These are phyloP conservation scores for Sicyos baderoa DNA, from an alignment of 306 rosid genomes.

Conservation along the genomic window DNA sequence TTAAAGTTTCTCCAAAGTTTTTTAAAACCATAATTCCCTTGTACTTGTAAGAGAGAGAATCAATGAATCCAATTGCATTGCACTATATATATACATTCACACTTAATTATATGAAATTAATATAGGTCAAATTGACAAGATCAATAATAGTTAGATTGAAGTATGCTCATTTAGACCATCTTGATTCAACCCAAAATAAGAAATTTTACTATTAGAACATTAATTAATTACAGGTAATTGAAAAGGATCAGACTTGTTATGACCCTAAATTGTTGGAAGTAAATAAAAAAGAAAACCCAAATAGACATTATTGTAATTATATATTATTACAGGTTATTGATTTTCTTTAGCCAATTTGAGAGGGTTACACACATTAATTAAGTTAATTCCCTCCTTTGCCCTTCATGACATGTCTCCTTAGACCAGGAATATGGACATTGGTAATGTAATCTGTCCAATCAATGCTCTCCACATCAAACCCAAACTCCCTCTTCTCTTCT, in stretches of 20 bases:
- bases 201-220: background rate
- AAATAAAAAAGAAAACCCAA: background rate
- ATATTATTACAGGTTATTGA: constrained; percentile 8
- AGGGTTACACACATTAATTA: constrained; percentile 23
- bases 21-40: too few relatives aligned
- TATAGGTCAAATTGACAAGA: too few relatives aligned
- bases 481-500: constrained; percentile 71
- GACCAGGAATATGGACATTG: constrained; percentile 81
- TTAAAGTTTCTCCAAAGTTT: too few relatives aligned
- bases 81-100: too few relatives aligned
- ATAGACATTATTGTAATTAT: background rate
- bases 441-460: constrained; percentile 80
- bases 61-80: too few relatives aligned
- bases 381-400: constrained; percentile 40
- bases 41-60: too few relatives aligned
- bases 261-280: constrained; percentile 1
- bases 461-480: constrained; percentile 67
- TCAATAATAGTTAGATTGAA: too few relatives aligned
- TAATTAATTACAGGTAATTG: background rate
- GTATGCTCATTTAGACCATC: background rate
- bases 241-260: background rate
- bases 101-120: too few relatives aligned
- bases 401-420: constrained; percentile 81
- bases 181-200: background rate
- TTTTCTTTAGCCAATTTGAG: background rate